A percentile compares a stretch with the other conserved stretches of the same genome.
phyloP scores from a whole-genome alignment of 2,329 filamentous ascomycete species.

The Leptographium galeiforme region DNA sequence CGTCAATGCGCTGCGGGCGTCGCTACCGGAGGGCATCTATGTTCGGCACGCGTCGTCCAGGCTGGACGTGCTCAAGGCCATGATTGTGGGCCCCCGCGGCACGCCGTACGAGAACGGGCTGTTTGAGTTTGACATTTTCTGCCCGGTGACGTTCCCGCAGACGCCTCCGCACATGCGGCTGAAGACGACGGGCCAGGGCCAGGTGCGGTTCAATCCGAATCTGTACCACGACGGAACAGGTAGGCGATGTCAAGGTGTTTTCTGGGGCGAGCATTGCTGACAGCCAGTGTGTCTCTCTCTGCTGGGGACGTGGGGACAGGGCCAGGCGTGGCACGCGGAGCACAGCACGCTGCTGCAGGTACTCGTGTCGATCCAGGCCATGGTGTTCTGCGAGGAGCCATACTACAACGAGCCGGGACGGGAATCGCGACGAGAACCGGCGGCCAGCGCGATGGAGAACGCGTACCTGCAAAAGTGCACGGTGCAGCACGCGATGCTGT shows the following conservation, averaged over 20 bases:
- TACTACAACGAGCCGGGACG: slow-evolving; percentile 40
- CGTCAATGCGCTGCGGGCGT: slow-evolving; percentile 27
- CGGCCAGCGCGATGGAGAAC: slow-evolving; percentile 18
- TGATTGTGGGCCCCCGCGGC: slow-evolving; percentile 33
- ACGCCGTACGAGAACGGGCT: slow-evolving; percentile 41
- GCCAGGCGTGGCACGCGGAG: slow-evolving; percentile 29
- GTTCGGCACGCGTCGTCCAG: slow-evolving; percentile 30
- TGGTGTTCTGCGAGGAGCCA: slow-evolving; percentile 41
- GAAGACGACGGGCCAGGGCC: slow-evolving; percentile 29
- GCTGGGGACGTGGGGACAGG: slow-evolving; percentile 31
- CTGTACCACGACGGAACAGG: slow-evolving; percentile 34
- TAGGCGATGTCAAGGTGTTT: slow-evolving; percentile 13
- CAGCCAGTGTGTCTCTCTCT: slow-evolving; percentile 32
- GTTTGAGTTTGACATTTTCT: slow-evolving; percentile 41
- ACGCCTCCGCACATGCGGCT: slow-evolving; percentile 27
- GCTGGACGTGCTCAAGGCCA: slow-evolving; percentile 34
- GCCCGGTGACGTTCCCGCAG: slow-evolving; percentile 25
- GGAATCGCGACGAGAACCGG: slow-evolving; percentile 11
- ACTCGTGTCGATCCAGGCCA: slow-evolving; percentile 41
- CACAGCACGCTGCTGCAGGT: slow-evolving; percentile 37
- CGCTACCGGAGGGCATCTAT: slow-evolving; percentile 37
- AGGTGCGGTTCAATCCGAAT: slow-evolving; percentile 34
- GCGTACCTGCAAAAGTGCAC: slow-evolving; percentile 15
- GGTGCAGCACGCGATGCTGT: slow-evolving; percentile 16
- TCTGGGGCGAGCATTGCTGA: neutral